Evolutionary conservation across 495 filamentous ascomycete genomes (phyloP), one percentile per base, ranked within the genome.

Genomic region (Ramalina intermedia): DNA sequence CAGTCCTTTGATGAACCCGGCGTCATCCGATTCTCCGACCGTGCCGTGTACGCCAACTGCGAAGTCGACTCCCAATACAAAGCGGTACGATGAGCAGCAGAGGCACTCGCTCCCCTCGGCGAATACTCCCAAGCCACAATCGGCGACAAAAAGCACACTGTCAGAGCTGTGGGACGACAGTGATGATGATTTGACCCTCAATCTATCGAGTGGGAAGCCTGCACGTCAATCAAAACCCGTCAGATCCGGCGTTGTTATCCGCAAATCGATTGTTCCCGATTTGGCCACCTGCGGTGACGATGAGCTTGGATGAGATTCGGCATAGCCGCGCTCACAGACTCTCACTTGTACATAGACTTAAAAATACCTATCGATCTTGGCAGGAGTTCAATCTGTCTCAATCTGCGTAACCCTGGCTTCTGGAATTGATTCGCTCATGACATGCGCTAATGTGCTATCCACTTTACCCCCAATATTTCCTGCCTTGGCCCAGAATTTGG

Each of bases 401-500:
- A 41, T 17, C 38, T 41, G 38, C 13, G 1, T 3, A 43, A 11
- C 17, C 20, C 7, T 26, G 14, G 3, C 6, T 7, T 7, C 1
- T 33, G 7, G 7, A 20, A n/a, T 21, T 20, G 4, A 9, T 6
- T 13, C 17, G n/a, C 33, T n/a, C 27, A 77, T 52, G 16, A 79
- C 69, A 50, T 77, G 70, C 46, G 69, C 66, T 12, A 79, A 61
- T 52, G 65, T 70, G 6, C 67, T 76, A 50, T 72, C 69, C 17
- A 62, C 63, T 6, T 69, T 69, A 21, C 66, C 72, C 4, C 82
- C 85, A 49, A 87, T 70, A 45, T 82, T 75, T 9, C 80, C 86
- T 37, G 86, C 80, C 49, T 75, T 74, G 51, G 85, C 84, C 87
- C 88, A 98, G 66, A 98, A 95, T 61, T 90, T 89, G 51, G 84